Conservation (phyloP, 2,329 filamentous ascomycete species). For the Paracorniculantispora psalliotae region DNA sequence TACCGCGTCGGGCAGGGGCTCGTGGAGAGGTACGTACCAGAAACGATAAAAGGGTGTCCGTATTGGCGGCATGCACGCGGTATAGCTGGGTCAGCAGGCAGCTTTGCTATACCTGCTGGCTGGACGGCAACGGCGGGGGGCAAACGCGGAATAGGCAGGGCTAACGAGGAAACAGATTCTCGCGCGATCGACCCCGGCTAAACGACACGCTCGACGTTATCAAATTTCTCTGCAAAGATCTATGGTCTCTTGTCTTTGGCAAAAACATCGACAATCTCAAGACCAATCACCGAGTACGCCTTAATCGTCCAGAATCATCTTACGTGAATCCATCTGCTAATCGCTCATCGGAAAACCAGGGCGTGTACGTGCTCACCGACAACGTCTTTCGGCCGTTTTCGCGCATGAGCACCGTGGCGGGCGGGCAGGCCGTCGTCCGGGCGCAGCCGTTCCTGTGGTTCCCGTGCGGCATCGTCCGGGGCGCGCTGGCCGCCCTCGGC, state of each 20-base stretch:
- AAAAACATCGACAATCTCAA: conserved; percentile 99
- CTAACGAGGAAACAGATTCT: too few species aligned
- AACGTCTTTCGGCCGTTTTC: conserved; percentile 83
- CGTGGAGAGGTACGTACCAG: conserved; percentile 67
- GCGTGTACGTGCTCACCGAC: conserved; percentile 94
- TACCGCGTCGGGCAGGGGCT: conserved; percentile 91
- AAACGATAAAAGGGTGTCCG: too few species aligned
- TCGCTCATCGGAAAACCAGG: conserved; percentile 50
- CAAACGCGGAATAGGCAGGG: too few species aligned
- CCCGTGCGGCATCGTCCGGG: conserved; percentile 86
- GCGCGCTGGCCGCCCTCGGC: conserved; percentile 86
- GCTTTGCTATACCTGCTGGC: too few species aligned
- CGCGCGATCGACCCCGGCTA: conserved; percentile 77
- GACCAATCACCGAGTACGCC: conserved; percentile 91
- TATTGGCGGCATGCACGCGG: too few species aligned
- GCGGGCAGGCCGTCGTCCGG: conserved; percentile 65
- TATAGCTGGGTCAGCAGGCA: too few species aligned
- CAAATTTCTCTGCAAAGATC: conserved; percentile 97
- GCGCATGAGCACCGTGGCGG: conserved; percentile 79
- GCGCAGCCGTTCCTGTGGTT: conserved; percentile 95
- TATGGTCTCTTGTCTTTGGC: conserved; percentile 90
- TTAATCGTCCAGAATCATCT: too few species aligned
- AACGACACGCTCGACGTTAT: conserved; percentile 92
- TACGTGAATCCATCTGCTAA: not conserved
- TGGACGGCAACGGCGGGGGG: too few species aligned